Evolutionary conservation across 345 rosid species (phyloP).

Genomic region (Gossypium herbaceum): DNA sequence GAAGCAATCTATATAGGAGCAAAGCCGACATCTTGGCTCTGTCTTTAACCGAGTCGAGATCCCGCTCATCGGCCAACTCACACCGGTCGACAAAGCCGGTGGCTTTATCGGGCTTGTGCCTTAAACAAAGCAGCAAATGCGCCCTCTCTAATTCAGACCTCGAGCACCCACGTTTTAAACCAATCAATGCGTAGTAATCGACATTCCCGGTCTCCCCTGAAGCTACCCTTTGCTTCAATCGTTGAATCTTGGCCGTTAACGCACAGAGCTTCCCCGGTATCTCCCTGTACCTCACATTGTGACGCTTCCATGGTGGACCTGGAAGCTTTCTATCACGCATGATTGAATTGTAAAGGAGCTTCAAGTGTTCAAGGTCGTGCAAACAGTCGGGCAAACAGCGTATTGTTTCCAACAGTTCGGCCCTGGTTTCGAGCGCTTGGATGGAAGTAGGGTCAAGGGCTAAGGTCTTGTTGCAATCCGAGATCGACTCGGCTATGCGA

Average conservation of each 20-base stretch:
- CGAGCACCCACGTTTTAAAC: conserved; percentile 80
- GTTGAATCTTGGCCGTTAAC: conserved; percentile 56
- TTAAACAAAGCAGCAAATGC: conserved; percentile 58
- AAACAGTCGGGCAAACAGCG: conserved; percentile 86
- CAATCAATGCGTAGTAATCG: conserved; percentile 79
- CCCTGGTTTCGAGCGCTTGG: conserved; percentile 81
- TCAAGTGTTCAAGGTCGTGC: conserved; percentile 90
- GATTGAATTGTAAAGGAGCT: conserved; percentile 80
- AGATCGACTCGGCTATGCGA: conserved; percentile 77
- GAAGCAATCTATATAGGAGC: conserved; percentile 75
- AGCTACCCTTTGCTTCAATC: conserved; percentile 67
- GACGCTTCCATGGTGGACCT: conserved; percentile 93
- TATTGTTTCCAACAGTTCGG: conserved; percentile 64
- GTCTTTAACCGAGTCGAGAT: conserved; percentile 69
- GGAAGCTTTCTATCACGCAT: conserved; percentile 83
- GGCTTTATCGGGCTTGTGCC: conserved; percentile 88
- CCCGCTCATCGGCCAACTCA: conserved; percentile 63
- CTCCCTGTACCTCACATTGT: conserved; percentile 74
- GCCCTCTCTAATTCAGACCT: conserved; percentile 89
- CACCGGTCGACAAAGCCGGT: conserved; percentile 68
- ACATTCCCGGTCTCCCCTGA: conserved; percentile 74
- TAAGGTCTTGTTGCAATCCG: conserved; percentile 83
- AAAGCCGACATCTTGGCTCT: conserved; percentile 71
- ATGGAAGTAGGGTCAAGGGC: conserved; percentile 82
- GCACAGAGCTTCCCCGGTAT: conserved; percentile 80